Base-by-base conservation (phyloP, 176 grass and related monocot species). In the Guadua angustifolia region DNA sequence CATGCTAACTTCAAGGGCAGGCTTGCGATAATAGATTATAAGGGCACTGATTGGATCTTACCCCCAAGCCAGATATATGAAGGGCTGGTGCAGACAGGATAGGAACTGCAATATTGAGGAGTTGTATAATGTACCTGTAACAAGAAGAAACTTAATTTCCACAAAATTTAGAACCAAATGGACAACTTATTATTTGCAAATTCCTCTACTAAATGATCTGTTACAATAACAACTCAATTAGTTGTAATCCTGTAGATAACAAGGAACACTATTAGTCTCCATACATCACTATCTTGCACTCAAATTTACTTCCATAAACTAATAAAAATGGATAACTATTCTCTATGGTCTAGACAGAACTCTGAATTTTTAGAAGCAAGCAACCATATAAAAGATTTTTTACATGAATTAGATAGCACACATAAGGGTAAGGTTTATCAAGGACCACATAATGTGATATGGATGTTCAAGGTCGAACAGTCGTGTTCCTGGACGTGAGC, bases 31-130 rank as follows among this genome's bases (percentile, higher is more conserved):
- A 58, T 70, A 71, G 8, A 71, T 61, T 71, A 83, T 71, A 83
- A 65, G 10, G 68, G 18, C 68, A 69, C 40, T 29, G 45, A 63
- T 56, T 75, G 58, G 55, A 88, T 83, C 91, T 94, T 88, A 99
- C 96, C 91, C 91, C 94, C 89, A 99, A 99, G 73, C 96, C 96
- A 26, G 93, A 88, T 90, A 92, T 81, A 86, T 99, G 93, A 87
- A 99, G 96, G 66, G 84, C 66, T 68, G 96, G 96, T 63, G 93
- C 96, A 9, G 91, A 87, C 83, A 99, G 85, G 81, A 83, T 90
- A 86, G 88, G 91, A 46, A 99, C 87, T 86, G 85, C 81, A 63
- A 99, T 87, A 82, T 92, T 99, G 79, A 99, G 68, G 25, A 95
- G 74, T 78, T 94, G 96, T 22, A 99, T 39, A 73, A 99, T 87